Evolutionary conservation across 2,329 filamentous ascomycete species (phyloP).

Genomic region (Pseudopyrenochaeta lycopersici): DNA sequence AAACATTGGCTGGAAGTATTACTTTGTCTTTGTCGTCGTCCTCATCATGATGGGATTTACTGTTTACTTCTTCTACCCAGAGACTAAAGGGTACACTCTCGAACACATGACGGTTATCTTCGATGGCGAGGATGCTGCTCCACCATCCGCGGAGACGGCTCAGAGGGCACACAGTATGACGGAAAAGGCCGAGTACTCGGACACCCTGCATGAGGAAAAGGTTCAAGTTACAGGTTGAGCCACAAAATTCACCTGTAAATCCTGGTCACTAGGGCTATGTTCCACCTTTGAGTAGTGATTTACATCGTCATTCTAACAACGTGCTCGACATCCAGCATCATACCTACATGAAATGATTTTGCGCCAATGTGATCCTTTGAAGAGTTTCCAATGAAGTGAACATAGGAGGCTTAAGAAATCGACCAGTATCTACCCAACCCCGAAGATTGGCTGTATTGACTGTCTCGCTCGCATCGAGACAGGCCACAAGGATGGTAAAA

Average conservation of each 20-base stretch:
- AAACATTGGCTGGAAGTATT: conserved; percentile 25
- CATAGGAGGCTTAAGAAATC: neutral
- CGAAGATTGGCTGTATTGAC: neutral
- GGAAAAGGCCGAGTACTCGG: neutral
- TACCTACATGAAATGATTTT: no score
- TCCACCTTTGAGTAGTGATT: no score
- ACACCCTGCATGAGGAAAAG: neutral
- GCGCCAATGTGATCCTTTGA: no score
- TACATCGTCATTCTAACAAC: no score
- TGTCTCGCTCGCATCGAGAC: neutral
- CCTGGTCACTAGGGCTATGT: no score
- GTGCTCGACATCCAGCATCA: no score
- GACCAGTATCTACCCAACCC: neutral
- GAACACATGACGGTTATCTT: conserved; percentile 21
- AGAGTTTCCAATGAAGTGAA: no score
- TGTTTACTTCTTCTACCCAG: conserved; percentile 19
- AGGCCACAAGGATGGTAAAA: neutral
- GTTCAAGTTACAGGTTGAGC: neutral
- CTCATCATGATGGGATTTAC: conserved; percentile 12
- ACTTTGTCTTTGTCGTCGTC: conserved; percentile 33
- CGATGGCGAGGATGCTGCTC: conserved; percentile 3
- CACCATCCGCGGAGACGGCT: neutral
- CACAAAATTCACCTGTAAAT: no score
- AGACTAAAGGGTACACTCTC: conserved; percentile 17
- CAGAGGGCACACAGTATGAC: neutral